Evolutionary conservation across 441 rosid species (phyloP), one percentile per base, ranked within the genome.

Genomic region (Lepidium campestre): DNA sequence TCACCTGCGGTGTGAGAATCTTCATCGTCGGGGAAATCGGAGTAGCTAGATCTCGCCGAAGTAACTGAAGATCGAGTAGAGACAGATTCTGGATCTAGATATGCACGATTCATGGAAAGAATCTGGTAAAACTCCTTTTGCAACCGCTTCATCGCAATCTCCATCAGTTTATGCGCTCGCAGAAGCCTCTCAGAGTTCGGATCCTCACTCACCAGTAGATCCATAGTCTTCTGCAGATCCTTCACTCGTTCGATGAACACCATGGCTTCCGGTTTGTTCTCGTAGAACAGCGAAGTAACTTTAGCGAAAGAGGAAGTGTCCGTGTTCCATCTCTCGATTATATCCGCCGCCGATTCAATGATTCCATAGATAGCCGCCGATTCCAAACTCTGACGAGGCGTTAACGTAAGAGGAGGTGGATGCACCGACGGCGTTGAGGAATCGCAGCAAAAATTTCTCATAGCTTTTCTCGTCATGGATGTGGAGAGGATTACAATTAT

Each of bases 71-170:
- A 80, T 59, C 89, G 68, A 39, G 84, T 41, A 7, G 93, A 92
- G 17, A 90, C 80, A 0, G 93, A 92, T 71, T 89, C 89, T 0
- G 86, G 88, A 45, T 87, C 96, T 0, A 83, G 62, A 49, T 80
- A 76, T 11, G 90, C 94, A 2, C 96, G 83, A 61, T 89, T 88
- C 80, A 67, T 82, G 9, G 93, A 88, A 0, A 90, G 82, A 17
- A 93, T 87, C 59, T 88, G 94, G 65, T 93, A 86, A 62, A 93
- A 87, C 78, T 93, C 98, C 25, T 86, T 93, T 42, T 88, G 86
- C 3, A 93, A 73, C 39, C 94, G 55, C 73, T 87, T 90, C 91
- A 90, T 90, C 18, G 96, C 98, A 19, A 77, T 82, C 69, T 83
- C 73, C 93, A 90, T 87, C 32, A 90, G 81, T 31, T 36, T 74